phyloP scores from a whole-genome alignment of 1,284 basidiomycete genomes.

The Sporisorium exsertum region DNA sequence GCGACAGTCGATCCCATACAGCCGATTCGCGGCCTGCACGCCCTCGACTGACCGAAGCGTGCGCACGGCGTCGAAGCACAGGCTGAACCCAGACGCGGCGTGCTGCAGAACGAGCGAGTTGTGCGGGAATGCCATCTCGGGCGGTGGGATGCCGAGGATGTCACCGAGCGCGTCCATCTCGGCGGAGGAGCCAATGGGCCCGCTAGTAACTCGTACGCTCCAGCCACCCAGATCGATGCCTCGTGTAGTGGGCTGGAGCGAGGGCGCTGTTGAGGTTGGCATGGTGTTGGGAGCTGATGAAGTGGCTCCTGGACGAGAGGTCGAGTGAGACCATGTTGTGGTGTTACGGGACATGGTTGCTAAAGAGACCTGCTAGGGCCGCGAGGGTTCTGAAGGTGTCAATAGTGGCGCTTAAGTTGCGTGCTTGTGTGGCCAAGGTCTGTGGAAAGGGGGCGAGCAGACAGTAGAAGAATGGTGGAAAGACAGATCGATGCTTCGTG shows the following conservation, averaged over 20 bases:
- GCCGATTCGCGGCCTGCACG: slow-evolving; percentile 72
- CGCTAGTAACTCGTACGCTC: slow-evolving; percentile 56
- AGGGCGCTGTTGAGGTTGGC: slow-evolving; percentile 25
- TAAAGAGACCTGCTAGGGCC: background rate
- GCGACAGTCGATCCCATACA: slow-evolving; percentile 75
- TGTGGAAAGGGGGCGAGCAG: background rate
- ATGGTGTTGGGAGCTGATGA: slow-evolving; percentile 3
- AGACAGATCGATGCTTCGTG: slow-evolving; percentile 21
- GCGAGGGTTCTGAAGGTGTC: background rate
- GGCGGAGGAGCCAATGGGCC: slow-evolving; percentile 63
- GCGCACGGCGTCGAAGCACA: slow-evolving; percentile 78
- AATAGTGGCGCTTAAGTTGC: background rate
- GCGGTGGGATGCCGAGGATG: slow-evolving; percentile 83
- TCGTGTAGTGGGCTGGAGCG: slow-evolving; percentile 33
- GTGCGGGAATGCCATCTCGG: slow-evolving; percentile 96
- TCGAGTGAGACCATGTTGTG: slow-evolving; percentile 33
- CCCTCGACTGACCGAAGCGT: slow-evolving; percentile 80
- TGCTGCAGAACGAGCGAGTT: slow-evolving; percentile 79
- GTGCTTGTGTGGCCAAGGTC: background rate
- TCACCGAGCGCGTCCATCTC: slow-evolving; percentile 75
- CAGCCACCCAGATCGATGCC: slow-evolving; percentile 63
- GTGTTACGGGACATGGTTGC: slow-evolving; percentile 17
- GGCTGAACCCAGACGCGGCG: slow-evolving; percentile 75
- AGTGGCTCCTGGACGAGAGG: slow-evolving; percentile 1
- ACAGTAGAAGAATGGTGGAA: background rate